Base-by-base conservation (phyloP, 108 stramenopile genomes). In the Pseudonitzschia delicatissima region DNA sequence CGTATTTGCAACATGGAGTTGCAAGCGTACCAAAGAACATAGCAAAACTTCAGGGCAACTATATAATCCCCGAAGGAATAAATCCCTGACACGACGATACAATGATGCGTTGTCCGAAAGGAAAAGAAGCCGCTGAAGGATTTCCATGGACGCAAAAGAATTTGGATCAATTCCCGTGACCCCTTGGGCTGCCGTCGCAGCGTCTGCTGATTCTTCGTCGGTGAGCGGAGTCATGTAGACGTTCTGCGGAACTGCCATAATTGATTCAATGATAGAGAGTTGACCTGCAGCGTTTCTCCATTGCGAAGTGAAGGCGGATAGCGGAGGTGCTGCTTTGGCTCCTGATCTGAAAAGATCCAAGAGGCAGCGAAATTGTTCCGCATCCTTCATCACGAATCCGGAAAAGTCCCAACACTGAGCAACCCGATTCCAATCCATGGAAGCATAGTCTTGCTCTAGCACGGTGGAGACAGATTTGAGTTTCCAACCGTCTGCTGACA, bases 241-340 rank as follows among this genome's bases (percentile, higher is more conserved):
- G 47, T 69, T 71, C 25, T 86, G 78, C 4, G 90, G 85, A 0
- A 82, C 71, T 25, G 72, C 23, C 67, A 92, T 58, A 51, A 93
- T 73, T 32, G 70, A 63, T 49, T 90, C 81, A 18, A 97, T 66
- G 4, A 97, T 65, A n/a, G 81, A 80, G 32, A 96, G 73, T 64
- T 96, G 95, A 6, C 93, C 92, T 26, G 77, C 59, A 9, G 75
- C 62, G 74, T 96, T 95, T 40, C 68, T 68, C 96, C 97, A 96
- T 32, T 64, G 67, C 28, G 69, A 50, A 0, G 92, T 91, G 7
- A 96, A 74, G 1, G 70, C 77, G 25, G 71, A 52, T 49, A 84
- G 36, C 5, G 95, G 93, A 25, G 94, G 83, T 17, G 72, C 62
- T 32, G 63, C 50, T 66, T 69, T 77, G 12, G 91, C 79, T 18